These are phyloP conservation scores for Rhytidiadelphus loreus DNA, from an alignment of 225 moss, liverwort and hornwort species.

Conservation along the genomic window DNA sequence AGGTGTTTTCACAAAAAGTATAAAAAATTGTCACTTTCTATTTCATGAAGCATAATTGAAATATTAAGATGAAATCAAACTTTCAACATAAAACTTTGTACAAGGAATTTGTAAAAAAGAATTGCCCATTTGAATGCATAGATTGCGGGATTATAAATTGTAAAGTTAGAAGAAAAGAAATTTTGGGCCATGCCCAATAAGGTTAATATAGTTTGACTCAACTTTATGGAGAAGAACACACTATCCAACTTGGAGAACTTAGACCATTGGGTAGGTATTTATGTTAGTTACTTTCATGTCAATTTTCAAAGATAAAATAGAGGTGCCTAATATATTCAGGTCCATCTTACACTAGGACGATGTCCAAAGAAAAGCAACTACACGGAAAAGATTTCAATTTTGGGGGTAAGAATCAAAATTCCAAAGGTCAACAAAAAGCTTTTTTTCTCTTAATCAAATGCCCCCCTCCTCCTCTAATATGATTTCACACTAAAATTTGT, in stretches of 20 bases:
- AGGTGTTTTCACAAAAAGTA: not conserved
- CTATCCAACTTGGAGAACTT: not conserved
- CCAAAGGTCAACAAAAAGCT: fast-evolving
- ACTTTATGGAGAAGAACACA: fast-evolving
- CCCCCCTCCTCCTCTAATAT: fast-evolving
- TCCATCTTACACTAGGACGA: fast-evolving
- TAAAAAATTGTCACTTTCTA: not conserved
- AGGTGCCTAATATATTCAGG: not conserved
- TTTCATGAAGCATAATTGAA: not conserved
- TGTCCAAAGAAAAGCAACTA: not conserved
- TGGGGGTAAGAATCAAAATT: not conserved
- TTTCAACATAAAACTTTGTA: not conserved
- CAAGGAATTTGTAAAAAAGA: not conserved
- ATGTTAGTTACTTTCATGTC: not conserved
- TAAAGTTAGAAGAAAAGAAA: not conserved
- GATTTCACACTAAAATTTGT: not conserved
- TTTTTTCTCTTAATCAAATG: not conserved
- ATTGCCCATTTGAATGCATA: not conserved
- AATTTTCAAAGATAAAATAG: not conserved
- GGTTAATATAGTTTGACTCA: not conserved
- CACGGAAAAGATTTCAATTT: not conserved
- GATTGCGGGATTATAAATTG: fast-evolving
- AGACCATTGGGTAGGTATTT: not conserved
- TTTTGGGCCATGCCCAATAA: not conserved
- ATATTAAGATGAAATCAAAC: not conserved